Evolutionary conservation across 495 filamentous ascomycete genomes (phyloP), one percentile per base, ranked within the genome.

Genomic region (Apodospora peruviana): DNA sequence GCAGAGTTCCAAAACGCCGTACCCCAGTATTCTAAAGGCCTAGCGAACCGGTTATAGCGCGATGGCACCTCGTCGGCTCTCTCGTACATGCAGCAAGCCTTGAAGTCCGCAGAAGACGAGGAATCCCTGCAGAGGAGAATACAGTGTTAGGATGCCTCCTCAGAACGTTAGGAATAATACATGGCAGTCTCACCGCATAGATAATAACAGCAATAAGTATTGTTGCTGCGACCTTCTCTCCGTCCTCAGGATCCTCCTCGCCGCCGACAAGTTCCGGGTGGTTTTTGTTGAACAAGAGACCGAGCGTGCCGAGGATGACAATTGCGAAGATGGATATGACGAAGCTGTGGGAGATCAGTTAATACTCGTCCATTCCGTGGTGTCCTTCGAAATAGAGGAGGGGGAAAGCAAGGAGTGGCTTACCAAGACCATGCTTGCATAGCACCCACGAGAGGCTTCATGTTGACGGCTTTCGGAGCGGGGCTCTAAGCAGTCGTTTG

Each of bases 341-440:
- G 56, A 91, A 81, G 74, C 90, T 95, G 48, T 60, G 19, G 4
- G 22, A 25, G 27, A 21, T 18, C 22, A 32, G 14, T 34, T 9
- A 50, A 32, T 37, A n/a, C 5, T 36, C 20, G 1, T 17, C 5
- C 5, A 35, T 45, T 25, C 43, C 25, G 36, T 14, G n/a, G 7
- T 5, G 11, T 19, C 9, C 16, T 21, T 24, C 18, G 43, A 23
- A 18, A 12, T 17, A 20, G 36, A 5, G 12, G 23, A 40, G 16
- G 18, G 18, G 16, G 17, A 25, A 43, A 34, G 18, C 45, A 43
- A 24, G 42, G 40, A 41, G 32, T 40, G 38, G 44, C 65, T 50
- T 74, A 95, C 90, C 90, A 95, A 71, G 84, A 88, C 89, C 90
- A 96, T 63, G 90, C 90, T 73, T 94, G 90, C 75, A 93, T 73